Conservation (phyloP, 225 moss, liverwort and hornwort genomes). For the Physcomitrium patens region DNA sequence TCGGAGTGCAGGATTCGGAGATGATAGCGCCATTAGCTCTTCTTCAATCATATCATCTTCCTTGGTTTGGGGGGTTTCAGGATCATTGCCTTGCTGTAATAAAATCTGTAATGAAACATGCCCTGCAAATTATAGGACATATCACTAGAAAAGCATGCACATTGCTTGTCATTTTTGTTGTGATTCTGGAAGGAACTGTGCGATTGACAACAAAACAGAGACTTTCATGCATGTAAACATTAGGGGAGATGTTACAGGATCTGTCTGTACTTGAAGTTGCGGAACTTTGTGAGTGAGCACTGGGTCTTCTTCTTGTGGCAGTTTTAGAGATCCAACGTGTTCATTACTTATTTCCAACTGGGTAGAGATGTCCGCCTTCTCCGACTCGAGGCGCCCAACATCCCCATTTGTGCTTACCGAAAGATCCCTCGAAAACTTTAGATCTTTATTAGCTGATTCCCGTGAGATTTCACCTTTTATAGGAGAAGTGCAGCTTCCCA, state of each 20-base stretch:
- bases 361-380: constrained; percentile 48
- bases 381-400: constrained; percentile 46
- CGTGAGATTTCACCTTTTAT: constrained; percentile 2
- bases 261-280: constrained; percentile 34
- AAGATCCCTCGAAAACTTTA: constrained; percentile 44
- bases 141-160: background rate
- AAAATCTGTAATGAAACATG: constrained; percentile 5
- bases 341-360: constrained; percentile 37
- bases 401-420: constrained; percentile 53
- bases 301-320: constrained; percentile 48
- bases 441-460: constrained; percentile 38
- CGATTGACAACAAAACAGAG: background rate
- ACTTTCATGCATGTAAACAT: background rate
- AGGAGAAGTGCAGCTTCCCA: constrained; percentile 6
- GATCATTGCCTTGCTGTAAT: constrained; percentile 40
- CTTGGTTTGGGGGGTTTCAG: constrained; percentile 38
- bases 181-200: background rate
- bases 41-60: constrained; percentile 73
- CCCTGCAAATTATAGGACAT: background rate
- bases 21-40: constrained; percentile 68
- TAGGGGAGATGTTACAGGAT: background rate
- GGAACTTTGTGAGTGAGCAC: constrained; percentile 28
- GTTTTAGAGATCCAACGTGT: constrained; percentile 41
- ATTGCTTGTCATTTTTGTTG: background rate
- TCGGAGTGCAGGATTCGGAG: constrained; percentile 61